phyloP scores from a whole-genome alignment of 1,139 yeast genomes.

The Petasospora rhodanensis region DNA sequence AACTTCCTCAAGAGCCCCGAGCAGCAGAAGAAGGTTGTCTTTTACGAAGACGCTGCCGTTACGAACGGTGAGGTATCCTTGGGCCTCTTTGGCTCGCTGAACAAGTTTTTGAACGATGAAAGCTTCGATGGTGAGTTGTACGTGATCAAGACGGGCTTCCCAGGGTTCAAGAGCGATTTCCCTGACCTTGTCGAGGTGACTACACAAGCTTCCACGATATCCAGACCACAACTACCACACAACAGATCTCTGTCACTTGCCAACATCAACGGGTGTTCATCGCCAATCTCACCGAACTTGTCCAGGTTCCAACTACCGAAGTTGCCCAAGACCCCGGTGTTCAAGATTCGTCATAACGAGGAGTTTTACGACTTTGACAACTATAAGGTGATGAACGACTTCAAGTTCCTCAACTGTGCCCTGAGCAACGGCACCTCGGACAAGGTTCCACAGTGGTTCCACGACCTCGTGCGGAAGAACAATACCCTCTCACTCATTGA shows the following conservation, averaged over 20 bases:
- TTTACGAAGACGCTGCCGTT: slow-evolving; percentile 31
- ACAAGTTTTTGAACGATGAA: slow-evolving; percentile 39
- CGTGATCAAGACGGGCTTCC: slow-evolving; percentile 34
- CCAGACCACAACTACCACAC: slow-evolving; percentile 16
- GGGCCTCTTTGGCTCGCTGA: slow-evolving; percentile 41
- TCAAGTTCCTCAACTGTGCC: slow-evolving; percentile 18
- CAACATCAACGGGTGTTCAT: slow-evolving; percentile 14
- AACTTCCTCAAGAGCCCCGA: slow-evolving; percentile 17
- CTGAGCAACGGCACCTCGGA: slow-evolving; percentile 16
- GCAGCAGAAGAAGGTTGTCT: slow-evolving; percentile 27
- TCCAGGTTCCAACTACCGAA: slow-evolving; percentile 33
- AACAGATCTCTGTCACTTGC: slow-evolving; percentile 20
- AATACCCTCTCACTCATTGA: slow-evolving; percentile 27
- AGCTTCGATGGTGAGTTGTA: slow-evolving; percentile 31
- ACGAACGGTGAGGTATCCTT: slow-evolving; percentile 32
- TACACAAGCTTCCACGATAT: background rate
- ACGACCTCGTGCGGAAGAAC: slow-evolving; percentile 26
- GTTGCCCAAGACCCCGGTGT: slow-evolving; percentile 26
- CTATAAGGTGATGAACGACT: slow-evolving; percentile 24
- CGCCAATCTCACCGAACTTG: slow-evolving; percentile 31
- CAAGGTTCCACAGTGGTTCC: slow-evolving; percentile 37
- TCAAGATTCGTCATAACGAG: slow-evolving; percentile 42
- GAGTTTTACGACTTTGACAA: slow-evolving; percentile 34
- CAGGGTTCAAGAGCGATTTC: slow-evolving; percentile 27
- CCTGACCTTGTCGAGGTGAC: slow-evolving; percentile 22